Base-by-base conservation (phyloP, 1,284 basidiomycete genomes). In the Heliocybe sulcata region DNA sequence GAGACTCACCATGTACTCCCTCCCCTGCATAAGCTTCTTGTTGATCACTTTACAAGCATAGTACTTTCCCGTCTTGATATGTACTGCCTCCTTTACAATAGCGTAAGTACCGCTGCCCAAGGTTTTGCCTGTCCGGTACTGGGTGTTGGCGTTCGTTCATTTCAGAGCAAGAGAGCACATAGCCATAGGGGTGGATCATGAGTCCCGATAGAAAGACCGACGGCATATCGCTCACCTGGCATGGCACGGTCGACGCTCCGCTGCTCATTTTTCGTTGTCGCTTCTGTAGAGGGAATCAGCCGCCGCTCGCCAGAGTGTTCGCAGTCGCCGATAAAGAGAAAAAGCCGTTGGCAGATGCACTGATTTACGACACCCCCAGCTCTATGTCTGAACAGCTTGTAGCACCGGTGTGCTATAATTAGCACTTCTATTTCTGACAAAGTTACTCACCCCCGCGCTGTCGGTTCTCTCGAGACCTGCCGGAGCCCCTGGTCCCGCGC, bases 1-100 rank as follows among this genome's bases (percentile, higher is more conserved):
- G 45, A 49, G 22, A 68, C 78, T 57, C 47, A 90, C 92, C 91
- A 93, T 92, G 68, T 92, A 83, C 72, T 93, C 91, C 59, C 91
- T 77, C 14, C 92, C 92, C 72, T 92, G 91, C 92, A 99, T 96
- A 63, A 99, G 86, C 69, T 95, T 93, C 80, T 98, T 99, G 83
- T 96, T 90, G 72, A 92, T 91, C 64, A 93, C 91, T 70, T 94
- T 94, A 79, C 92, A 94, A n/a, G 91, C 92, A 76, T 87, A 94
- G 70, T 90, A 72, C 63, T 76, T 77, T 58, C 92, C 85, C 0
- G 94, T 96, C 72, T 89, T 87, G 77, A 98, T 91, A 67, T 98
- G 95, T 14, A 98, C 93, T 48, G 94, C 96, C 75, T 98, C 96
- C 70, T 93, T 93, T 58, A 93, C 91, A 65, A 93, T 91, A 57